A percentile compares a stretch with the other conserved stretches of the same genome.
Evolutionary conservation across 257 asterid species (phyloP).

Genomic region (Osmanthus fragrans): DNA sequence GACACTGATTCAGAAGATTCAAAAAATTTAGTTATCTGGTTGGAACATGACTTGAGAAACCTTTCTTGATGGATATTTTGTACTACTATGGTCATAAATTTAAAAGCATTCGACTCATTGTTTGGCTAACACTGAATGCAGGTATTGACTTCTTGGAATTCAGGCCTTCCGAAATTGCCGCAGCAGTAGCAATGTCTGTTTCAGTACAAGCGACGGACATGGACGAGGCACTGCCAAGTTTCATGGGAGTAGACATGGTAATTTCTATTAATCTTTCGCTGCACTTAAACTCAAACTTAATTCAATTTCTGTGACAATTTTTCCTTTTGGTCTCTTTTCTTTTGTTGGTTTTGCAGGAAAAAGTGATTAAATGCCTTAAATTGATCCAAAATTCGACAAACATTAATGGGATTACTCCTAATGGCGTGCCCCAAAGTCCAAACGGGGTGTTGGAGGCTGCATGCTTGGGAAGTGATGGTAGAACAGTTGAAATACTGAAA

Average conservation of each 20-base stretch:
- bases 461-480: conserved; percentile 58
- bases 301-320: background rate
- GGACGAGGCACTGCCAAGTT: conserved; percentile 49
- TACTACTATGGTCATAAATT: background rate
- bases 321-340: background rate
- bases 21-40: background rate
- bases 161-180: conserved; percentile 76
- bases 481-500: conserved; percentile 45
- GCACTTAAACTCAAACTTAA: conserved; percentile 7
- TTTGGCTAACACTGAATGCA: conserved; percentile 55
- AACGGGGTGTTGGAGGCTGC: conserved; percentile 66
- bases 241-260: conserved; percentile 58
- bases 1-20: background rate
- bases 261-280: conserved; percentile 24
- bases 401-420: conserved; percentile 24
- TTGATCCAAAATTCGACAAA: conserved; percentile 57
- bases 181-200: conserved; percentile 65
- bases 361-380: conserved; percentile 57
- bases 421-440: conserved; percentile 50
- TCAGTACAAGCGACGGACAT: conserved; percentile 37
- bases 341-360: conserved; percentile 49
- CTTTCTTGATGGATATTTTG: background rate
- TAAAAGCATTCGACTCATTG: conserved; percentile 23
- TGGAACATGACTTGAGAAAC: background rate
- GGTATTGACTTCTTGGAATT: conserved; percentile 83